These are phyloP conservation scores for Rhizopogon vesiculosus DNA, from an alignment of 768 basidiomycete genomes.

Conservation along the genomic window DNA sequence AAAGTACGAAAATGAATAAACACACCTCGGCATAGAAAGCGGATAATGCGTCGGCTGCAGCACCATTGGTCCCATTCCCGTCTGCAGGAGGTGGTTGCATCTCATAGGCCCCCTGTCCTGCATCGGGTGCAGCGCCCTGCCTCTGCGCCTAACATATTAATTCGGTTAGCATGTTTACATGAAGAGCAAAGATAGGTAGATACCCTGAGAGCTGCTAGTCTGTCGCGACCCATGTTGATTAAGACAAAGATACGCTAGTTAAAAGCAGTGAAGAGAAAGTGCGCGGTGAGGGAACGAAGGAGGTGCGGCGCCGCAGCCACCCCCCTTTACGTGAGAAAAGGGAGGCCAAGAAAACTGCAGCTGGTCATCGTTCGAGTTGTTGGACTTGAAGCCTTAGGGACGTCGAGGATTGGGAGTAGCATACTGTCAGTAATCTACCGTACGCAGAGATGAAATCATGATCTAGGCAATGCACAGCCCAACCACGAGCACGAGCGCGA, in stretches of 20 bases:
- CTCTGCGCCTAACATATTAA: constrained; percentile 49
- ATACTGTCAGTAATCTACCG: too few species aligned
- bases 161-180: constrained; percentile 46
- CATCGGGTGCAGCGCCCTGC: constrained; percentile 38
- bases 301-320: neutral
- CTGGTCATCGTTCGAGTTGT: too few species aligned
- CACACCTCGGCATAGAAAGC: constrained; percentile 30
- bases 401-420: too few species aligned
- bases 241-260: neutral
- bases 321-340: neutral
- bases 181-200: constrained; percentile 51
- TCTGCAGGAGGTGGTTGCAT: constrained; percentile 25
- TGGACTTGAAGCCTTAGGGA: too few species aligned
- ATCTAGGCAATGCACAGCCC: too few species aligned
- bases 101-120: constrained; percentile 18
- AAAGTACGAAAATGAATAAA: neutral
- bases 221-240: constrained; percentile 51
- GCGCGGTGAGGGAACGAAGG: neutral
- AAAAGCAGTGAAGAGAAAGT: neutral
- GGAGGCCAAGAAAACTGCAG: too few species aligned
- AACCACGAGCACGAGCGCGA: too few species aligned
- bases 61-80: constrained; percentile 11
- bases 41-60: constrained; percentile 11
- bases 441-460: too few species aligned
- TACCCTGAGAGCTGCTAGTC: constrained; percentile 83